Percentiles rank a stretch among this genome's conserved stretches.
These are phyloP conservation scores for Russula sp. DNA, from an alignment of 768 basidiomycete genomes.

Conservation along the genomic window DNA sequence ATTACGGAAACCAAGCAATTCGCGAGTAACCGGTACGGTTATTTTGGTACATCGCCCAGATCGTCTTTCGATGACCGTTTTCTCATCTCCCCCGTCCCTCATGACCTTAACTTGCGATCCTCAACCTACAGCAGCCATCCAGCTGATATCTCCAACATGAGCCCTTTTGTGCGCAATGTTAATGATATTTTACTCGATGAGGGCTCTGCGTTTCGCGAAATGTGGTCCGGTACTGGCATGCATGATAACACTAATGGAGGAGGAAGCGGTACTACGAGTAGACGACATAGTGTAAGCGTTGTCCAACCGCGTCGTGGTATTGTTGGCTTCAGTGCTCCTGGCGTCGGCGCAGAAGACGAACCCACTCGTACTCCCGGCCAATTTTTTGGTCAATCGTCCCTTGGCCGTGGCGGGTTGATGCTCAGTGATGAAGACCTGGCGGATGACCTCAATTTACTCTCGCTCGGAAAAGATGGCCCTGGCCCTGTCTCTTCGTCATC, in stretches of 20 bases:
- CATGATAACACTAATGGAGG: slow-evolving; percentile 61
- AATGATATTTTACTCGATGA: slow-evolving; percentile 75
- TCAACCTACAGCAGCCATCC: slow-evolving; percentile 41
- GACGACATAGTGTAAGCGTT: slow-evolving; percentile 79
- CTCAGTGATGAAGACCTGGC: slow-evolving; percentile 81
- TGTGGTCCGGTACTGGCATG: slow-evolving; percentile 70
- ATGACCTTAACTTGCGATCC: slow-evolving; percentile 35
- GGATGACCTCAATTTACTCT: slow-evolving; percentile 62
- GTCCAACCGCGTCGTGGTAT: slow-evolving; percentile 70
- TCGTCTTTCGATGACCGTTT: slow-evolving; percentile 53
- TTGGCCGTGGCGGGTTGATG: slow-evolving; percentile 55
- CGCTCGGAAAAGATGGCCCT: slow-evolving; percentile 47
- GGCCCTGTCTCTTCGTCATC: slow-evolving; percentile 40
- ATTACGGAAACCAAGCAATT: slow-evolving; percentile 66
- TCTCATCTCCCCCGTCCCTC: slow-evolving; percentile 47
- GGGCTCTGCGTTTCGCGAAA: slow-evolving; percentile 64
- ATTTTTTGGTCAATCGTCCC: slow-evolving; percentile 36
- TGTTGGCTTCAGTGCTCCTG: slow-evolving; percentile 66
- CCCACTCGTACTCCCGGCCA: slow-evolving; percentile 36
- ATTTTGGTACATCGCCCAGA: slow-evolving; percentile 53
- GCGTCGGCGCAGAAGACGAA: slow-evolving; percentile 46
- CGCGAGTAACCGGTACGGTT: slow-evolving; percentile 60
- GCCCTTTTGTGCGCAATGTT: slow-evolving; percentile 82
- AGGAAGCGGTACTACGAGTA: slow-evolving; percentile 78
- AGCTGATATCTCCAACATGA: slow-evolving; percentile 70